Conservation (phyloP, 2,329 filamentous ascomycete genomes). For the Metarhizium guizhouense region DNA sequence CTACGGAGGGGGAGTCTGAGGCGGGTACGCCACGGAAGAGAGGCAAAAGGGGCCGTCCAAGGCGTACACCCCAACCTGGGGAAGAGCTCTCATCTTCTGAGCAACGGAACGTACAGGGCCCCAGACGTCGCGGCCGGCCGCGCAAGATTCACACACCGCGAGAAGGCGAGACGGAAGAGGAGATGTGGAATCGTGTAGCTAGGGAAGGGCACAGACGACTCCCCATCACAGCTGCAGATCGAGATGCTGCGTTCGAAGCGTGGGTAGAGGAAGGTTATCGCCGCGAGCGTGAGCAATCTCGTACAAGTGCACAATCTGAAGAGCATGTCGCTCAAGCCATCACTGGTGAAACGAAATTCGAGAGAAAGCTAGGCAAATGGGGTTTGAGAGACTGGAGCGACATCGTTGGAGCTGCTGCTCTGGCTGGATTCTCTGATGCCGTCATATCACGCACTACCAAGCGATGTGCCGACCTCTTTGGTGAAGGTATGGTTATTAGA, state of each 20-base stretch:
- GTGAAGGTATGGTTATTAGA: slow-evolving; percentile 58
- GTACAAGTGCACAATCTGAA: neutral
- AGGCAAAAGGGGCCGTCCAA: slow-evolving; percentile 14
- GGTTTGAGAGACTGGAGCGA: slow-evolving; percentile 74
- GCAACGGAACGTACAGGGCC: slow-evolving; percentile 5
- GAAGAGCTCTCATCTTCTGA: slow-evolving; percentile 3
- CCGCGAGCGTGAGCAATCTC: neutral
- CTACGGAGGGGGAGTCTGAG: slow-evolving; percentile 28
- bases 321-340: neutral
- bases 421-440: slow-evolving; percentile 58
- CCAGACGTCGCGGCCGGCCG: slow-evolving; percentile 27
- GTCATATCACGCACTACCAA: slow-evolving; percentile 61
- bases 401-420: slow-evolving; percentile 66
- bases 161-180: slow-evolving; percentile 35
- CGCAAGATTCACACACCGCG: slow-evolving; percentile 28
- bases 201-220: slow-evolving; percentile 26
- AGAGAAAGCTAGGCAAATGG: slow-evolving; percentile 23
- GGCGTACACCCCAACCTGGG: slow-evolving; percentile 7
- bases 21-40: slow-evolving; percentile 11
- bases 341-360: slow-evolving; percentile 10
- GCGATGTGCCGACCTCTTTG: slow-evolving; percentile 69
- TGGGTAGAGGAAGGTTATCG: slow-evolving; percentile 23
- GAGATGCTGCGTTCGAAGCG: slow-evolving; percentile 24
- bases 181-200: slow-evolving; percentile 39
- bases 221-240: slow-evolving; percentile 15